Conservation (phyloP, 345 rosid species). For the Isatis tinctoria region DNA sequence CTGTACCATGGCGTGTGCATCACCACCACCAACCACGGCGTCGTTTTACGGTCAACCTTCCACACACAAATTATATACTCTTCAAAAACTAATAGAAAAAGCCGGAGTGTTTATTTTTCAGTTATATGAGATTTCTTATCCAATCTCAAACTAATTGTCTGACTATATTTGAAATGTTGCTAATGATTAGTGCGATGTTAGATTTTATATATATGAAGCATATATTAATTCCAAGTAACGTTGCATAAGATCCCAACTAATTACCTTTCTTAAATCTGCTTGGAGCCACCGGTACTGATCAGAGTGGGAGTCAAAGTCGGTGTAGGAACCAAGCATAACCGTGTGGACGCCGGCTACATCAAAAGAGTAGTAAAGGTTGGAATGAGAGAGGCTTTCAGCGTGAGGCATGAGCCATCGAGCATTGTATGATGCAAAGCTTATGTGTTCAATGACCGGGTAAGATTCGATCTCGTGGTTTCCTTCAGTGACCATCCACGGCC, state of each 20-base stretch:
- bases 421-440: slow-evolving; percentile 70
- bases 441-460: slow-evolving; percentile 41
- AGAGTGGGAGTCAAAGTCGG: slow-evolving; percentile 45
- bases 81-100: background rate
- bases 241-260: background rate
- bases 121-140: background rate
- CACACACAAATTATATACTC: background rate
- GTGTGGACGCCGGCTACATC: slow-evolving; percentile 48
- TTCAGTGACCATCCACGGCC: slow-evolving; percentile 93
- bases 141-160: background rate
- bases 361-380: slow-evolving; percentile 84
- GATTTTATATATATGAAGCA: background rate
- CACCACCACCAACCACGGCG: slow-evolving; percentile 77
- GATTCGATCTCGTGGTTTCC: slow-evolving; percentile 85
- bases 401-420: slow-evolving; percentile 87
- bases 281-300: slow-evolving; percentile 71
- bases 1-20: slow-evolving; percentile 93
- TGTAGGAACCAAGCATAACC: slow-evolving; percentile 66
- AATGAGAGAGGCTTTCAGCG: slow-evolving; percentile 59
- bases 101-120: background rate
- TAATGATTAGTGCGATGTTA: background rate
- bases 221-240: background rate
- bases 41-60: slow-evolving; percentile 48
- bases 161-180: background rate
- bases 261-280: slow-evolving; percentile 38